Conservation (phyloP, 176 grass and related monocot species). For the Microstegium vimineum region DNA sequence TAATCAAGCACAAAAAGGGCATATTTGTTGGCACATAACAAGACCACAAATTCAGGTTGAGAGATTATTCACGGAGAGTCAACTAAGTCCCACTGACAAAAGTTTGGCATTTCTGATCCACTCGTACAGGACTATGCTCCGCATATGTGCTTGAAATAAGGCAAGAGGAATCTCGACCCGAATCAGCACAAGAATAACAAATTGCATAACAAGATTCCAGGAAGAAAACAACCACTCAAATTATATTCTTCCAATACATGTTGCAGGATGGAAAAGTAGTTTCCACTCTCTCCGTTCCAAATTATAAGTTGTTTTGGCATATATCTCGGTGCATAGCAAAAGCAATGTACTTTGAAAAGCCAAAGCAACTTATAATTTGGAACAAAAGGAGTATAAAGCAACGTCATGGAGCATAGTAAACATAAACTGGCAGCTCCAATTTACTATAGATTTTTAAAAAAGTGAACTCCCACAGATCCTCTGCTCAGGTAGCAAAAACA, state of each 20-base stretch:
- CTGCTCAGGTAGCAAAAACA: neutral
- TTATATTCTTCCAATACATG: neutral
- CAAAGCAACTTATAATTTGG: too few relatives aligned
- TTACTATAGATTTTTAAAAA: too few relatives aligned
- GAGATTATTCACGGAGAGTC: neutral
- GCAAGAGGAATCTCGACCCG: slow-evolving; percentile 2
- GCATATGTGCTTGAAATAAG: neutral
- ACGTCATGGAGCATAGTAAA: too few relatives aligned
- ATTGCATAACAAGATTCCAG: neutral
- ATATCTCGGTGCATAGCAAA: too few relatives aligned
- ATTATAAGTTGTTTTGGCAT: too few relatives aligned
- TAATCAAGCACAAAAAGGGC: neutral
- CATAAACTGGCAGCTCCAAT: too few relatives aligned
- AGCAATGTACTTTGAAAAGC: too few relatives aligned
- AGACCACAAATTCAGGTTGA: neutral
- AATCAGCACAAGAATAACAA: slow-evolving; percentile 22
- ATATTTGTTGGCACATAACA: neutral
- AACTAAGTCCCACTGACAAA: neutral
- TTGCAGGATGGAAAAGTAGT: neutral
- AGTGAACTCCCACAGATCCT: neutral
- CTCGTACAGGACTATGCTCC: neutral
- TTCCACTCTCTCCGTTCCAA: neutral
- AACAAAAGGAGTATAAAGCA: too few relatives aligned
- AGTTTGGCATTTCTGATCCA: neutral
- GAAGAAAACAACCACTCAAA: neutral